Evolutionary conservation across 169 alveolate genomes (phyloP).

Genomic region (Cyclospora cayetanensis): DNA sequence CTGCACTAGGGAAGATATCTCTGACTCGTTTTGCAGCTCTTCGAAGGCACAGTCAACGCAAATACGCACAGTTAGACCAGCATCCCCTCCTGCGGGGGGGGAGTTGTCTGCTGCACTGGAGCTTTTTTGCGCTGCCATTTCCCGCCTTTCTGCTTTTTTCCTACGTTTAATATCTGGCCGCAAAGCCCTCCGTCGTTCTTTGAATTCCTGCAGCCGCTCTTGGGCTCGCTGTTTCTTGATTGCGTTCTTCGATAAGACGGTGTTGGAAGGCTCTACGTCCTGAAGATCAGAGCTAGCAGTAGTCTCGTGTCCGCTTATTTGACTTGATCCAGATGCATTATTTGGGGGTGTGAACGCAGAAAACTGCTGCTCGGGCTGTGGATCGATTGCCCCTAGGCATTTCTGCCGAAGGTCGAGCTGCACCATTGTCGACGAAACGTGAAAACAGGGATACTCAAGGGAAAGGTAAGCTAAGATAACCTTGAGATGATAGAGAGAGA

Average conservation of each 20-base stretch:
- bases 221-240: background rate
- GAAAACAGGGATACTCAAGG: too few species aligned
- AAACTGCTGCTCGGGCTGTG: too few species aligned
- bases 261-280: too few species aligned
- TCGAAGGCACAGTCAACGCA: slow-evolving; percentile 73
- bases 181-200: background rate
- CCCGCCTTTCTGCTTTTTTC: background rate
- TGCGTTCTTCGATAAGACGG: background rate
- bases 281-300: too few species aligned
- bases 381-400: too few species aligned
- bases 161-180: background rate
- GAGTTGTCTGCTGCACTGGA: background rate
- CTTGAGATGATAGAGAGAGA: too few species aligned
- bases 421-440: too few species aligned
- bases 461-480: too few species aligned
- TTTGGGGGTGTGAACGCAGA: too few species aligned
- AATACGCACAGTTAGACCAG: background rate
- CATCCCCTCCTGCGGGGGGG: background rate
- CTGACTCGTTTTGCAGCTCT: slow-evolving; percentile 53
- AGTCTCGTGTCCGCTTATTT: too few species aligned
- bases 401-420: too few species aligned
- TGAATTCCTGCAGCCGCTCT: background rate
- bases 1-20: slow-evolving; percentile 55
- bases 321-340: too few species aligned
- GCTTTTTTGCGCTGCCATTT: background rate